Base-by-base conservation (phyloP, 2,329 filamentous ascomycete genomes). In the Pyrenochaeta sp. region DNA sequence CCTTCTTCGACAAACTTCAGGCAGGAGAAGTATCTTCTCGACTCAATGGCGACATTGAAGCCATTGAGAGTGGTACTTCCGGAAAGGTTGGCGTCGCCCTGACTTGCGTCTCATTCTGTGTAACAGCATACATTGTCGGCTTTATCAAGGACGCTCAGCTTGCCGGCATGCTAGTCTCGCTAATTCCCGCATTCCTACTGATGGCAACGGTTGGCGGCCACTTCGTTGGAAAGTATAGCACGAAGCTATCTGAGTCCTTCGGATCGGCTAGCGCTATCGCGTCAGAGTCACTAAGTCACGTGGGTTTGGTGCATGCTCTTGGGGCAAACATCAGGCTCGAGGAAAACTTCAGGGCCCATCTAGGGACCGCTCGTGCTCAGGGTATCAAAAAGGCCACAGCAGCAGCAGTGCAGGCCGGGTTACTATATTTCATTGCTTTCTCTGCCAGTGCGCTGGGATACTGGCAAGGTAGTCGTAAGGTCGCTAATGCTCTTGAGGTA, bases 31-130 rank as follows among this genome's bases (percentile, higher is more conserved):
- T 90, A 12, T 83, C 86, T 1, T 85, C 86, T 8, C 82, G 88
- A 19, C 82, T 91, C 43, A 88, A 88, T 68, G 82, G 82, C 52
- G 88, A 91, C 66, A 88, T 91, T 34, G 84, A 88, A 57, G 84
- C 85, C 1, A 86, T 91, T 50, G 88, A 89, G 67, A 83, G 84
- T 0, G 89, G 89, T 13, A 90, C 88, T 0, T 88, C 86, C 1
- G 89, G 91, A 74, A 91, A 91, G 72, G 88, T 90, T 15, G 88
- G 88, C 50, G 85, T 90, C 34, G 84, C 85, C 62, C 80, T 91
- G 4, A 82, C 84, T 25, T 87, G 84, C 50, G 73, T 85, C 9
- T 86, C 86, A 2, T 91, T 90, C 73, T 91, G 91, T 68, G 71
- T 90, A 52, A 87, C 89, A 0, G 86, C 88, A 2, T 91, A 89